A percentile compares a stretch with the other conserved stretches of the same genome.
These are phyloP conservation scores for Lizonia empirigonia DNA, from an alignment of 2,329 filamentous ascomycete species.

Conservation along the genomic window DNA sequence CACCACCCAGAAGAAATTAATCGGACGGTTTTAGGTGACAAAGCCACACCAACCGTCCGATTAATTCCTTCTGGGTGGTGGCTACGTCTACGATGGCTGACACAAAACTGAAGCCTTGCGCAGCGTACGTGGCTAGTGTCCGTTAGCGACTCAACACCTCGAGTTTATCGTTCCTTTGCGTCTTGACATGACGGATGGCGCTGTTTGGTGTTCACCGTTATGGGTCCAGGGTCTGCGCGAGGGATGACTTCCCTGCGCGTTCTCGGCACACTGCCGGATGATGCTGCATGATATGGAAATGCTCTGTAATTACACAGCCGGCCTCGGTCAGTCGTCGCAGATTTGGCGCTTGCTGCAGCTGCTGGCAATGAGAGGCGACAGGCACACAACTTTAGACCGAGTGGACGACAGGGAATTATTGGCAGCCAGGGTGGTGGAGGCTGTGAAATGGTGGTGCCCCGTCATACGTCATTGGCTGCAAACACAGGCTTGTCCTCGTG, in stretches of 20 bases:
- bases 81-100: no score
- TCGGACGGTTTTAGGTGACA: no score
- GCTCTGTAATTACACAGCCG: slow-evolving; percentile 14
- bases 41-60: no score
- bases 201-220: slow-evolving; percentile 3
- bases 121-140: slow-evolving; percentile 27
- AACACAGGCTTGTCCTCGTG: slow-evolving; percentile 17
- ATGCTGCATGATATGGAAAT: slow-evolving; percentile 10
- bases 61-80: no score
- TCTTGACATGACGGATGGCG: slow-evolving; percentile 30
- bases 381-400: slow-evolving; percentile 5
- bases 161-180: slow-evolving; percentile 17
- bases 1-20: no score
- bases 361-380: slow-evolving; percentile 13
- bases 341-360: slow-evolving; percentile 7
- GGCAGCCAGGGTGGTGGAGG: slow-evolving; percentile 15
- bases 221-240: slow-evolving; percentile 24
- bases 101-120: slow-evolving; percentile 18
- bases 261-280: slow-evolving; percentile 5
- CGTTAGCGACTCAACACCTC: slow-evolving; percentile 18
- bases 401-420: slow-evolving; percentile 9
- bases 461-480: slow-evolving; percentile 35
- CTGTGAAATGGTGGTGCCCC: slow-evolving; percentile 16
- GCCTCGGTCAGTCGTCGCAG: slow-evolving; percentile 8
- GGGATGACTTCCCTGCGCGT: slow-evolving; percentile 20